These are phyloP conservation scores for Neostapfia colusana DNA, from an alignment of 176 grass and related monocot genomes.

Conservation along the genomic window DNA sequence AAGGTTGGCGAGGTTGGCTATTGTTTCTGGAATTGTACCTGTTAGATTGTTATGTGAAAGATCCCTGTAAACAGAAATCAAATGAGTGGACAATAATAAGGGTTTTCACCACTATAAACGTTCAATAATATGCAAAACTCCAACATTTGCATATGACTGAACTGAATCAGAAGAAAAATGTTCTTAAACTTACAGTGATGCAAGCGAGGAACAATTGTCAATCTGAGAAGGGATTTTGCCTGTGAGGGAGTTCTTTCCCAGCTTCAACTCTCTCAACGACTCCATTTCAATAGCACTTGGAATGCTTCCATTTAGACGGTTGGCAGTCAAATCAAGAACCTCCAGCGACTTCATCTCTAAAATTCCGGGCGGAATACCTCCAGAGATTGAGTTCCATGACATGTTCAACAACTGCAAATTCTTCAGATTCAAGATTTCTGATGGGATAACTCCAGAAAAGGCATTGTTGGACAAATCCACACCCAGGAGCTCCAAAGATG, in stretches of 20 bases:
- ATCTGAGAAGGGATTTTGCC: slow-evolving; percentile 75
- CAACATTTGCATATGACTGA: not conserved
- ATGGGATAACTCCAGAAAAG: slow-evolving; percentile 75
- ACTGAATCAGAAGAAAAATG: slow-evolving; percentile 6
- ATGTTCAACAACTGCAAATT: slow-evolving; percentile 72
- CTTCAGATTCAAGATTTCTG: slow-evolving; percentile 52
- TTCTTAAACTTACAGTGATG: slow-evolving; percentile 66
- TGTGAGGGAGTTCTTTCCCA: slow-evolving; percentile 69
- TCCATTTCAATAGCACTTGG: slow-evolving; percentile 48
- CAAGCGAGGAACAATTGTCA: slow-evolving; percentile 65
- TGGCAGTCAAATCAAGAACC: slow-evolving; percentile 71
- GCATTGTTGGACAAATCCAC: slow-evolving; percentile 88
- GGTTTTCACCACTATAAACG: too few relatives aligned
- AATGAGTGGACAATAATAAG: not conserved
- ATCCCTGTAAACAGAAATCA: slow-evolving; percentile 67
- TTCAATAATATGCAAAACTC: not conserved
- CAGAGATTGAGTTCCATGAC: slow-evolving; percentile 74
- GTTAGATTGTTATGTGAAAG: slow-evolving; percentile 83
- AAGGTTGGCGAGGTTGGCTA: slow-evolving; percentile 70
- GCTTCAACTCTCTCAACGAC: slow-evolving; percentile 67
- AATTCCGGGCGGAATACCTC: slow-evolving; percentile 55
- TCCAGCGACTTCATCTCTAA: slow-evolving; percentile 68
- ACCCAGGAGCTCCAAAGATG: slow-evolving; percentile 50
- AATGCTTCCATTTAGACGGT: slow-evolving; percentile 66
- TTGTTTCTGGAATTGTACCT: slow-evolving; percentile 66